phyloP scores from a whole-genome alignment of 2,329 filamentous ascomycete species.

The Penicillium sp. region DNA sequence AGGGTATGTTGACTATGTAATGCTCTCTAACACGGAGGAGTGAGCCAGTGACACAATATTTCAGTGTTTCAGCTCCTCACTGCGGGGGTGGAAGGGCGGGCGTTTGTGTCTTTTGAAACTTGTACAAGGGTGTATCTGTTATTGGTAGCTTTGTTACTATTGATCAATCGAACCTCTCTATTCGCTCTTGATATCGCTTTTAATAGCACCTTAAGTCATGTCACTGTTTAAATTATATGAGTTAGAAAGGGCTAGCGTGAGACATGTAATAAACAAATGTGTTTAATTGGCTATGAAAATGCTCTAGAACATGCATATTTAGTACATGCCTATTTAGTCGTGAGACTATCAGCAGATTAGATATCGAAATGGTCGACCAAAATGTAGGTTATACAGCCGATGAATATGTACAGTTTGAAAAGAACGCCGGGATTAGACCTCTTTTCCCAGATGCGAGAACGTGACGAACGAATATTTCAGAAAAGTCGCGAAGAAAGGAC shows the following conservation, averaged over 20 bases:
- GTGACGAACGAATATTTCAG: background rate
- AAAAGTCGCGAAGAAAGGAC: background rate
- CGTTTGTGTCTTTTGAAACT: background rate
- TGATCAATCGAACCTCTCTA: background rate
- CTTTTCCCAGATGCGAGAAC: slow-evolving; percentile 4
- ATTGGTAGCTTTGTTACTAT: background rate
- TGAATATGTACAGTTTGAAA: slow-evolving; percentile 7
- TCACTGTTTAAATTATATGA: background rate
- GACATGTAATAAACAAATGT: background rate
- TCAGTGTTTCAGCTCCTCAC: background rate
- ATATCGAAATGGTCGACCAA: background rate
- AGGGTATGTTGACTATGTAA: background rate
- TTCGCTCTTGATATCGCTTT: background rate
- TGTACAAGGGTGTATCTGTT: background rate
- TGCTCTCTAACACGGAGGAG: background rate
- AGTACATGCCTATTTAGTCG: background rate
- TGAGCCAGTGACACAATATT: background rate
- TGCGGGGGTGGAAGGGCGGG: background rate
- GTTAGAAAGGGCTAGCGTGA: background rate
- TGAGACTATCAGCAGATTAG: background rate
- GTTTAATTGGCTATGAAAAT: background rate
- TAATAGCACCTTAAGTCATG: background rate
- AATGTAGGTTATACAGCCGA: background rate
- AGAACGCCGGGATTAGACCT: slow-evolving; percentile 2
- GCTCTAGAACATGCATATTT: too few species aligned